Conservation (phyloP, 2,329 filamentous ascomycete species). For the Scolecobasidium constrictum region DNA sequence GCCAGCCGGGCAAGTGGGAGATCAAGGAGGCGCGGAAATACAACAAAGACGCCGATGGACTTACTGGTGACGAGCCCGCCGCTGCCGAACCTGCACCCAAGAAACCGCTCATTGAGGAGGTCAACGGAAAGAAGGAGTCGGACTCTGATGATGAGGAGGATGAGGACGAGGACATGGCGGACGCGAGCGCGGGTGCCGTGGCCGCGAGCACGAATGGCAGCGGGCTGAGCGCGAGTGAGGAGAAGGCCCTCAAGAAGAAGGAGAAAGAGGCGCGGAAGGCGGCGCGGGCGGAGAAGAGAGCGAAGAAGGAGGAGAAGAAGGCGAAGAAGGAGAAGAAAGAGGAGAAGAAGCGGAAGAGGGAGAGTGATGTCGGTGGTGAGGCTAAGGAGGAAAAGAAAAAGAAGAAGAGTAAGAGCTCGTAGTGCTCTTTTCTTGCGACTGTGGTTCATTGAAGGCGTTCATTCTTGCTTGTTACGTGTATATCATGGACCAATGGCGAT, state of each 20-base stretch:
- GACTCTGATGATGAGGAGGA: conserved; percentile 25
- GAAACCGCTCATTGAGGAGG: conserved; percentile 28
- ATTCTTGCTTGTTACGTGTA: too few relatives aligned
- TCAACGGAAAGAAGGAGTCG: conserved; percentile 30
- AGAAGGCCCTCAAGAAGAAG: conserved; percentile 18
- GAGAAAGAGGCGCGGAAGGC: conserved; percentile 24
- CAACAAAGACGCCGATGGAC: conserved; percentile 84
- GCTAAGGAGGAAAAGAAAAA: conserved; percentile 57
- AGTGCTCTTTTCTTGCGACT: too few relatives aligned
- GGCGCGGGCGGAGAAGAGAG: conserved; percentile 28
- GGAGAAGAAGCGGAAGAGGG: conserved; percentile 39
- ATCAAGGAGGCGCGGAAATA: conserved; percentile 91
- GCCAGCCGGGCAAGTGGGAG: conserved; percentile 68
- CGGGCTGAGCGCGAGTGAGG: conserved; percentile 19
- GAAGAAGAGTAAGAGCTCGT: conserved; percentile 29
- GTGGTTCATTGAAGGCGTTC: too few relatives aligned
- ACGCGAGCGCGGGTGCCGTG: conserved; percentile 4
- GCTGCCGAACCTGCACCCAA: conserved; percentile 32
- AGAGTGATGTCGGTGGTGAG: conserved; percentile 41
- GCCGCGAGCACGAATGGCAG: not conserved
- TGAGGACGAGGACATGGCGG: conserved; percentile 19
- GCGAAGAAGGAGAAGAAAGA: conserved; percentile 35
- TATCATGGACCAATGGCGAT: too few relatives aligned
- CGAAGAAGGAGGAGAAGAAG: conserved; percentile 27
- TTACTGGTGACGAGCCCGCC: conserved; percentile 57